Evolutionary conservation across 352 stramenopile genomes (phyloP).

Genomic region (Phytopythium delawarense): DNA sequence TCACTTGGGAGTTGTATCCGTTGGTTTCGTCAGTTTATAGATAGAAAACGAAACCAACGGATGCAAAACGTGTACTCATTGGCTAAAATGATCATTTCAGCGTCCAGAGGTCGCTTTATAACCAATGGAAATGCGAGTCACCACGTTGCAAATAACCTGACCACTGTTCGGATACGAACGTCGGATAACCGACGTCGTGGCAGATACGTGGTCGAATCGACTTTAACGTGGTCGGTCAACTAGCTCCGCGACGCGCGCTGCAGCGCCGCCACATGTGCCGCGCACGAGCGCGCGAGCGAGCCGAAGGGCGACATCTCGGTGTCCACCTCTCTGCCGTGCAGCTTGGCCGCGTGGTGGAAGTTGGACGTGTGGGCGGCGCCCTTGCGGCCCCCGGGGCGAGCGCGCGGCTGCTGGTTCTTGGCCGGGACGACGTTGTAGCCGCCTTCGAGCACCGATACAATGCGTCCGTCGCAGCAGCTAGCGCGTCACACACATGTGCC

Average conservation of each 20-base stretch:
- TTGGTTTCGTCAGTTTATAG: neutral
- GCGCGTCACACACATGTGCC: neutral
- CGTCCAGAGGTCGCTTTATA: no score
- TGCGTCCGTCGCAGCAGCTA: constrained; percentile 86
- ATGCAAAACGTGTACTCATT: no score
- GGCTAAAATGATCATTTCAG: no score
- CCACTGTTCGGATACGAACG: neutral
- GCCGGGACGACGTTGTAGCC: constrained; percentile 83
- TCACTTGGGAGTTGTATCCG: no score
- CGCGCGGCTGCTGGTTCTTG: constrained; percentile 28
- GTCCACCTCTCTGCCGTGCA: constrained; percentile 51
- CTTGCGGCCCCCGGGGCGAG: constrained; percentile 10
- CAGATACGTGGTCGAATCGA: neutral
- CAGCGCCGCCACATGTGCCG: constrained; percentile 57
- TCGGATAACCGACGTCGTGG: neutral
- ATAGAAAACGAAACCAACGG: neutral
- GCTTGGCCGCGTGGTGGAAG: constrained; percentile 42
- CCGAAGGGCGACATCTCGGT: constrained; percentile 49
- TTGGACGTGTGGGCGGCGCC: constrained; percentile 37
- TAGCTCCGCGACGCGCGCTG: constrained; percentile 26
- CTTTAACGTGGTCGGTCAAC: constrained; percentile 8
- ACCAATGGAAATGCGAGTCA: no score
- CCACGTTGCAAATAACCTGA: neutral
- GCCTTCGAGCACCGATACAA: constrained; percentile 95
- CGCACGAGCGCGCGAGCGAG: constrained; percentile 51